phyloP scores from a whole-genome alignment of 73 alveolate genomes.

The Paramecium sexaurelia region DNA sequence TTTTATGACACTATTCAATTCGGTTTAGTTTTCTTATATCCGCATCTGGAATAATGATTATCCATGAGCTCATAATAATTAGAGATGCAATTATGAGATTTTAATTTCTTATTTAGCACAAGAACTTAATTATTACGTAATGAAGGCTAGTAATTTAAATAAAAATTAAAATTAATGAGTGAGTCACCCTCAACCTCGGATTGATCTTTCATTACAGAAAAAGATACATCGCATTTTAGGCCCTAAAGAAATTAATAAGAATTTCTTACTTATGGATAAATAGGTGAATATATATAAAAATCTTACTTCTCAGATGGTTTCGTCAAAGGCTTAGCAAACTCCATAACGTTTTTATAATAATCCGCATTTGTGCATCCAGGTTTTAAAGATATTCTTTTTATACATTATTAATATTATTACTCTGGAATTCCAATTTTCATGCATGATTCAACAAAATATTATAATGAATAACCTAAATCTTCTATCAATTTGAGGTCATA shows the following conservation, averaged over 20 bases:
- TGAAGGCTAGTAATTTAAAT: slow-evolving; percentile 29
- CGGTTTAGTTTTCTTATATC: neutral
- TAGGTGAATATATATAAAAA: neutral
- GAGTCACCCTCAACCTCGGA: neutral
- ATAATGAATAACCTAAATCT: slow-evolving; percentile 6
- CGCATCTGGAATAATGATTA: slow-evolving; percentile 15
- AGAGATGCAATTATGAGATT: neutral
- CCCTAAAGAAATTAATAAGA: neutral
- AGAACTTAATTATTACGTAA: neutral
- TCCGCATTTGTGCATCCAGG: slow-evolving; percentile 3
- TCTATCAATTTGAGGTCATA: neutral
- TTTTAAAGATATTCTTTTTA: neutral
- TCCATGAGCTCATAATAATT: neutral
- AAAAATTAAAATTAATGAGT: slow-evolving; percentile 3
- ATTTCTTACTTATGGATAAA: neutral
- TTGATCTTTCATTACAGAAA: neutral
- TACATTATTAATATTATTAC: neutral
- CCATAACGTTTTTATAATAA: slow-evolving; percentile 19
- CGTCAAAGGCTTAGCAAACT: slow-evolving; percentile 10
- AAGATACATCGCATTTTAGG: neutral
- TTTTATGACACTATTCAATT: neutral
- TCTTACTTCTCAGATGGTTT: neutral
- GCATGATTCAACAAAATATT: neutral
- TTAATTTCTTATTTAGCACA: neutral
- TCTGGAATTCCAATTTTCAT: slow-evolving; percentile 39